Conservation (phyloP, 208 protist genomes). For the Crithidia acanthocephali region DNA sequence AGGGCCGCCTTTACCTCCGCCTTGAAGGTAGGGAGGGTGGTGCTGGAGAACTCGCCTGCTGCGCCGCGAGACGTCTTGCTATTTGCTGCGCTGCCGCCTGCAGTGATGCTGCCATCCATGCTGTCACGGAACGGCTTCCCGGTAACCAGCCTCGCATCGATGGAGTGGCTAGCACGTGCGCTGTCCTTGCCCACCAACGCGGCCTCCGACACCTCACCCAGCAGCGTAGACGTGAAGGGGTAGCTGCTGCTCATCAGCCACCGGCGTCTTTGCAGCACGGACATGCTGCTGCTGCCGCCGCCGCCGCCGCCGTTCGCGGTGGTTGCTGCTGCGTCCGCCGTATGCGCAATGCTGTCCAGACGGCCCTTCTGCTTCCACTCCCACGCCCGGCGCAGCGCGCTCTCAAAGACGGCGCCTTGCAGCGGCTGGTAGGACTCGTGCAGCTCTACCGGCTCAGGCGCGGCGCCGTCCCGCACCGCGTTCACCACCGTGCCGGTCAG, state of each 20-base stretch:
- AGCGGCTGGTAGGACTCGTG: constrained; percentile 18
- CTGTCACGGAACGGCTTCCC: neutral
- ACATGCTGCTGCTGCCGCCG: too few relatives aligned
- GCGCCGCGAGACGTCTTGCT: neutral
- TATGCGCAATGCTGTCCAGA: neutral
- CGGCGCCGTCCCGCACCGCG: constrained; percentile 1
- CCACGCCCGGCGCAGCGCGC: constrained; percentile 18
- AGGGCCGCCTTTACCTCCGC: constrained; percentile 1
- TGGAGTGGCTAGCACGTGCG: neutral
- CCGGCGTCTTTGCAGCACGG: neutral
- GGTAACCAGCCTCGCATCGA: neutral
- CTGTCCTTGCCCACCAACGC: neutral
- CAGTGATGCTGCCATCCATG: neutral
- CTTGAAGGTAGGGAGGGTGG: neutral
- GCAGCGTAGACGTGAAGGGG: neutral
- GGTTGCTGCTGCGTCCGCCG: too few relatives aligned
- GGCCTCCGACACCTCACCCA: neutral
- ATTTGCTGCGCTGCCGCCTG: neutral
- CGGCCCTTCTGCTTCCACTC: constrained; percentile 4
- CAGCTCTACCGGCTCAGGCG: constrained; percentile 1
- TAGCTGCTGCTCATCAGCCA: neutral
- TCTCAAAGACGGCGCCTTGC: constrained; percentile 4
- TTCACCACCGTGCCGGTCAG: constrained; percentile 9
- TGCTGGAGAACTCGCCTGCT: neutral
- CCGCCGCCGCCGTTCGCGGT: neutral